Conservation (phyloP, 176 grass and related monocot species). For the Typha latifolia region DNA sequence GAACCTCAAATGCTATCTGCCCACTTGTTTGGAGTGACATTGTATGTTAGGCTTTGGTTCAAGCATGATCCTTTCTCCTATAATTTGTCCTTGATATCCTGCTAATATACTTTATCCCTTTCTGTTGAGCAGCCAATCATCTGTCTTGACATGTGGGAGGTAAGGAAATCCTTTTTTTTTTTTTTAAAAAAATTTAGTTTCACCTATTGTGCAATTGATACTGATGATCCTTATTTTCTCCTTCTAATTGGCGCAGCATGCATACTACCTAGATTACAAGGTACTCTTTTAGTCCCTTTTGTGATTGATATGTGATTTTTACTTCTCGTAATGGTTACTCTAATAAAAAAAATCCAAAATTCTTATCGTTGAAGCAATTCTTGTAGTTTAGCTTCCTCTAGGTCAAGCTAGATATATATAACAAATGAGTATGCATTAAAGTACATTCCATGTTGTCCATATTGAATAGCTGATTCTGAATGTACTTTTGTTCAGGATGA, state of each 20-base stretch:
- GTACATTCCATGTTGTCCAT: neutral
- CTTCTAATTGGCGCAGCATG: constrained; percentile 46
- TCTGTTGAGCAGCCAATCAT: constrained; percentile 67
- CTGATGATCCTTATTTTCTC: constrained; percentile 27
- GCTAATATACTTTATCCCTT: constrained; percentile 19
- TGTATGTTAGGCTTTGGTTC: constrained; percentile 38
- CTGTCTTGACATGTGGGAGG: constrained; percentile 93
- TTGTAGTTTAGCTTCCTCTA: too few relatives aligned
- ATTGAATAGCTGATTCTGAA: neutral
- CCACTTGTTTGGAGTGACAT: constrained; percentile 85
- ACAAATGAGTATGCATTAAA: neutral
- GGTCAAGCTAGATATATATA: too few relatives aligned
- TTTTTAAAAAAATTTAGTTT: constrained; percentile 2
- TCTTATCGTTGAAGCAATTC: too few relatives aligned
- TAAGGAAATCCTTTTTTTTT: constrained; percentile 29
- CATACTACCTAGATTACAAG: constrained; percentile 96
- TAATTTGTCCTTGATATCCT: constrained; percentile 11
- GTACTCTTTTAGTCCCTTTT: constrained; percentile 16
- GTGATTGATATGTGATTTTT: neutral
- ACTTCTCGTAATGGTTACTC: neutral
- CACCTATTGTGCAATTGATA: constrained; percentile 12
- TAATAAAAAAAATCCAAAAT: neutral
- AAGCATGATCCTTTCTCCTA: neutral
- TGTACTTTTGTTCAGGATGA: constrained; percentile 52
- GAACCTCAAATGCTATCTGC: constrained; percentile 73